Conservation (phyloP, 768 basidiomycete genomes). For the Rhodotorula paludigena region DNA sequence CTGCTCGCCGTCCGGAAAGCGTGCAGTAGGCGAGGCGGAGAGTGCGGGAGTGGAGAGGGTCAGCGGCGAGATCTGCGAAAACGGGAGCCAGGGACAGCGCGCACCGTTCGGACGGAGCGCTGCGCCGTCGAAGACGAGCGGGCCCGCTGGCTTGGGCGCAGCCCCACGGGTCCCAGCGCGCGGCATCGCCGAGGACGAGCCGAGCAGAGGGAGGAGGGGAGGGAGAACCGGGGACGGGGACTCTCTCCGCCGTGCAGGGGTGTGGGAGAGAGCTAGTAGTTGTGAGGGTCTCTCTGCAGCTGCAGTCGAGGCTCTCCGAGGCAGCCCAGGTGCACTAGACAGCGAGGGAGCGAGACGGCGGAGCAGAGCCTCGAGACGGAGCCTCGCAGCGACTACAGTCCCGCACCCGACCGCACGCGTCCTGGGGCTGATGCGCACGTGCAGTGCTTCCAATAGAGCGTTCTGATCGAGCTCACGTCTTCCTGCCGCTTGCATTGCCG, state of each 20-base stretch:
- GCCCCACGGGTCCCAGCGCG: background rate
- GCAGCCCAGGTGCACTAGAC: background rate
- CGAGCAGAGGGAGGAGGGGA: background rate
- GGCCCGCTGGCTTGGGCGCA: background rate
- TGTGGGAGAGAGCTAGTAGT: background rate
- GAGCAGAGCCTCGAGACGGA: background rate
- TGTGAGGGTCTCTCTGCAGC: background rate
- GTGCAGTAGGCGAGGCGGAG: background rate
- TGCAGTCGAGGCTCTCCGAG: background rate
- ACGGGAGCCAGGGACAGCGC: too few relatives aligned
- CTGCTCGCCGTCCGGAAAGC: conserved; percentile 49
- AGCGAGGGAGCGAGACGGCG: background rate
- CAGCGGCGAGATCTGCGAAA: background rate
- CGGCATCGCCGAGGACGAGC: conserved; percentile 3
- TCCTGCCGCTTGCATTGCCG: too few relatives aligned
- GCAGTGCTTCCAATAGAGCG: too few relatives aligned
- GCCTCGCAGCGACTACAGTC: too few relatives aligned
- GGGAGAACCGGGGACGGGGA: background rate
- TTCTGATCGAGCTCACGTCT: too few relatives aligned
- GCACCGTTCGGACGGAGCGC: conserved; percentile 20
- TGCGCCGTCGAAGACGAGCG: conserved; percentile 17
- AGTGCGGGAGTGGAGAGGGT: background rate
- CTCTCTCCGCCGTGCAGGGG: too few relatives aligned
- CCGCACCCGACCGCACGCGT: too few relatives aligned
- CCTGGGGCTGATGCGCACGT: too few relatives aligned